phyloP scores from a whole-genome alignment of 108 stramenopile species.

The Cyclotella choctawhatcheeana region DNA sequence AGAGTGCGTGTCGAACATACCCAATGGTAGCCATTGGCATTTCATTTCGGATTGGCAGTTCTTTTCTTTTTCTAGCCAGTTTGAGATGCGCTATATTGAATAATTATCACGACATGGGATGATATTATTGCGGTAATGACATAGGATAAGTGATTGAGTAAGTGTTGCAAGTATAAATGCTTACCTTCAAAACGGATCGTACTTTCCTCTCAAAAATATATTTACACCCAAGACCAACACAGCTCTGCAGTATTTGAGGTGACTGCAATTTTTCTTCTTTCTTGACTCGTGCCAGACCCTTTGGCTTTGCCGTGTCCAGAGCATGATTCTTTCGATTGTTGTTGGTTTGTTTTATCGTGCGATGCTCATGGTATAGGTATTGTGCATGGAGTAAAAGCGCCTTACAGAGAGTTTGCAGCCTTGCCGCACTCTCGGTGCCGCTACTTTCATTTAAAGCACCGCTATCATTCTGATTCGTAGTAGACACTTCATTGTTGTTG shows the following conservation, averaged over 20 bases:
- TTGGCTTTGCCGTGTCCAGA: conserved; percentile 14
- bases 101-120: too few relatives aligned
- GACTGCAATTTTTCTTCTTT: conserved; percentile 48
- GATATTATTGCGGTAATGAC: neutral
- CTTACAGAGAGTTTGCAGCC: conserved; percentile 72
- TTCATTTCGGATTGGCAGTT: conserved; percentile 37
- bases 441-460: too few relatives aligned
- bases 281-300: conserved; percentile 51
- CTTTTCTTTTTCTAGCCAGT: conserved; percentile 53
- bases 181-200: conserved; percentile 49
- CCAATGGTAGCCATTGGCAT: conserved; percentile 76
- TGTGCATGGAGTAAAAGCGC: conserved; percentile 81
- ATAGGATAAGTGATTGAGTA: neutral
- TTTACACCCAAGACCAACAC: conserved; percentile 75
- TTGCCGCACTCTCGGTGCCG: conserved; percentile 69
- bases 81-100: conserved; percentile 28
- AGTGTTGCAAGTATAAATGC: conserved; percentile 5
- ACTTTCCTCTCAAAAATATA: conserved; percentile 81
- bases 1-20: conserved; percentile 76
- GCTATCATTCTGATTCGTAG: too few relatives aligned
- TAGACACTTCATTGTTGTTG: too few relatives aligned
- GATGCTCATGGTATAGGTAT: conserved; percentile 79
- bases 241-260: conserved; percentile 71
- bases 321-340: conserved; percentile 4
- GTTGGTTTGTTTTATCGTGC: conserved; percentile 44